Percentiles rank a stretch among this genome's conserved stretches.
These are phyloP conservation scores for Noccaea bulbosa DNA, from an alignment of 345 rosid species.

Conservation along the genomic window DNA sequence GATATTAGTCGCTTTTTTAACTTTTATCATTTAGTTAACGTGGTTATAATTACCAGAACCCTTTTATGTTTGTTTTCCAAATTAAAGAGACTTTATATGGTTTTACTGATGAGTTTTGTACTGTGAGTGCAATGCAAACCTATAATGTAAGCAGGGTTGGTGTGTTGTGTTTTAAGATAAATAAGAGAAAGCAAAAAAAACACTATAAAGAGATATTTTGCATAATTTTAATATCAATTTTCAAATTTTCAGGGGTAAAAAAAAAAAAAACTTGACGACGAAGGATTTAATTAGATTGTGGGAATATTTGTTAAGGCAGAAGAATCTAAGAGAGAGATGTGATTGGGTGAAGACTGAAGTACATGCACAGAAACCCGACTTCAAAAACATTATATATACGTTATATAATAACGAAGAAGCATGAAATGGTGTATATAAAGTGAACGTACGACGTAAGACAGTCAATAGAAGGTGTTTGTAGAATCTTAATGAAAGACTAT, in stretches of 20 bases:
- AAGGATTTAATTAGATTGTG: slow-evolving; percentile 13
- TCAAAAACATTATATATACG: background rate
- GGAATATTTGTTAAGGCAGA: slow-evolving; percentile 33
- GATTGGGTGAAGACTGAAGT: slow-evolving; percentile 31
- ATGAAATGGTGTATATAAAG: slow-evolving; percentile 35
- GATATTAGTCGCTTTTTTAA: background rate
- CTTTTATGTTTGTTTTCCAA: slow-evolving; percentile 10
- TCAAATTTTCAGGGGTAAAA: background rate
- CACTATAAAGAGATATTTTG: background rate
- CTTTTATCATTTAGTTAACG: slow-evolving; percentile 11
- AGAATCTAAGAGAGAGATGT: slow-evolving; percentile 38
- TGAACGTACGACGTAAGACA: slow-evolving; percentile 40
- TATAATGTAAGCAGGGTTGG: slow-evolving; percentile 9
- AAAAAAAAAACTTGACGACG: background rate
- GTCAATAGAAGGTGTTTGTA: slow-evolving; percentile 41
- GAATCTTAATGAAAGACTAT: slow-evolving; percentile 39
- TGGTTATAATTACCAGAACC: slow-evolving; percentile 20
- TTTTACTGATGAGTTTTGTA: slow-evolving; percentile 20
- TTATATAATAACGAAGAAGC: background rate
- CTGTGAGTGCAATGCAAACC: slow-evolving; percentile 27
- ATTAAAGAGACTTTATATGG: slow-evolving; percentile 24
- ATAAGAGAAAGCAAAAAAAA: background rate
- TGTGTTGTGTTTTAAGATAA: background rate
- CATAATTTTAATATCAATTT: background rate
- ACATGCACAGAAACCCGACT: slow-evolving; percentile 14